Percentiles rank a stretch among this genome's conserved stretches.
Evolutionary conservation across 2,329 filamentous ascomycete species (phyloP).

Genomic region (Aspergillus pseudoterreus): DNA sequence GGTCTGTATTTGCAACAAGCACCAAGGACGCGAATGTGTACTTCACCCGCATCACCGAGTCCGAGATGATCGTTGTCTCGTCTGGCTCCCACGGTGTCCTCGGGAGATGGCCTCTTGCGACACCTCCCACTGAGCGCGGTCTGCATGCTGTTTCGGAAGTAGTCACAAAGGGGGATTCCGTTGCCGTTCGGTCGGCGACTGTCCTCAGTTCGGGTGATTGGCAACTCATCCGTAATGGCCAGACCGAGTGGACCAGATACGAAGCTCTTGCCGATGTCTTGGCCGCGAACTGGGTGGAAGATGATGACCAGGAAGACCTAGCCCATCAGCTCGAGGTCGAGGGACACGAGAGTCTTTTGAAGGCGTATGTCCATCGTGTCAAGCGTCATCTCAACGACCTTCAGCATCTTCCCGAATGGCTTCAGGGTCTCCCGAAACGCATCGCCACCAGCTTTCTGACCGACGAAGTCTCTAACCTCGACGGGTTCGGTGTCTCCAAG

Average conservation of each 20-base stretch:
- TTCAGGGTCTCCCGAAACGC: constrained; percentile 65
- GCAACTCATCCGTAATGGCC: constrained; percentile 79
- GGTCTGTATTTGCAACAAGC: constrained; percentile 74
- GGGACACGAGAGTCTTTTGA: constrained; percentile 72
- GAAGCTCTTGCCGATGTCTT: constrained; percentile 80
- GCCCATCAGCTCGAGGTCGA: constrained; percentile 81
- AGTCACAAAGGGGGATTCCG: constrained; percentile 66
- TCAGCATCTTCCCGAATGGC: constrained; percentile 65
- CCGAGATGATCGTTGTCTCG: constrained; percentile 70
- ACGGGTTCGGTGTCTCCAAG: constrained; percentile 83
- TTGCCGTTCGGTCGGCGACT: constrained; percentile 74
- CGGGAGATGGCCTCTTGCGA: constrained; percentile 65
- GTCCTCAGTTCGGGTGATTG: constrained; percentile 67
- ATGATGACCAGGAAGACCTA: constrained; percentile 68
- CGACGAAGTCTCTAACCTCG: constrained; percentile 50
- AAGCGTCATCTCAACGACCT: constrained; percentile 78
- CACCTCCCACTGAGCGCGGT: constrained; percentile 44
- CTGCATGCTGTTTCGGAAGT: constrained; percentile 78
- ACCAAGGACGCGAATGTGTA: constrained; percentile 77
- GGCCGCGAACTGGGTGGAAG: constrained; percentile 75
- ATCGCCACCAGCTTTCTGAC: constrained; percentile 61
- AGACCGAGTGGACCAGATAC: constrained; percentile 71
- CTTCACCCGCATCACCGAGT: constrained; percentile 76
- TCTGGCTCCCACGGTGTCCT: constrained; percentile 74
- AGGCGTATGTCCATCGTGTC: constrained; percentile 84